phyloP scores from a whole-genome alignment of 2,329 filamentous ascomycete genomes.

The Pestalotiopsis sp. region DNA sequence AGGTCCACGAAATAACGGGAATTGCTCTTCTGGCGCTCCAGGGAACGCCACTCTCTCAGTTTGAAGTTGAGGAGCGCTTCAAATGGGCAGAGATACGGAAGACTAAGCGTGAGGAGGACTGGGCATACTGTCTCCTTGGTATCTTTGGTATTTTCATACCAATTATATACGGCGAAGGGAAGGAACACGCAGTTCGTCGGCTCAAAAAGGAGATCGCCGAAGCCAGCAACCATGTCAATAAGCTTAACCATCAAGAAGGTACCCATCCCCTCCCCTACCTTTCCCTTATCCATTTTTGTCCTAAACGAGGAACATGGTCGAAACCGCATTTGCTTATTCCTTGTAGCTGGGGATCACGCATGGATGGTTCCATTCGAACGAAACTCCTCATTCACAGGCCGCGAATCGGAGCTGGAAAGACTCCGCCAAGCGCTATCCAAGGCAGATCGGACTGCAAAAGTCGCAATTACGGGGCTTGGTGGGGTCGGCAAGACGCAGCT shows the following conservation, averaged over 20 bases:
- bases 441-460: constrained; percentile 7
- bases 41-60: constrained; percentile 14
- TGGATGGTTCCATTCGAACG: constrained; percentile 3
- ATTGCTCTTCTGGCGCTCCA: constrained; percentile 22
- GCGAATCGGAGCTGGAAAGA: not conserved
- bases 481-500: constrained; percentile 40
- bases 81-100: not conserved
- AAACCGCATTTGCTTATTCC: not conserved
- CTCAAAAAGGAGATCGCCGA: not conserved
- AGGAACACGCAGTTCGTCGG: not conserved
- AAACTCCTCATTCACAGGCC: not conserved
- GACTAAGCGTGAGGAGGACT: not conserved
- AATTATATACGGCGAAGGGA: not conserved
- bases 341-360: not conserved
- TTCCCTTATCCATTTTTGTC: not conserved
- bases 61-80: not conserved
- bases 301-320: no score
- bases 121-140: not conserved
- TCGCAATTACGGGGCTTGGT: constrained; percentile 28
- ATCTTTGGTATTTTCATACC: constrained; percentile 3
- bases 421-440: not conserved
- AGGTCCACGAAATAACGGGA: constrained; percentile 24
- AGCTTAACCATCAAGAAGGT: not conserved
- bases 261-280: not conserved
- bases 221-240: not conserved